Evolutionary conservation across 768 basidiomycete genomes (phyloP).

Genomic region (Leccinum disarticulatum): DNA sequence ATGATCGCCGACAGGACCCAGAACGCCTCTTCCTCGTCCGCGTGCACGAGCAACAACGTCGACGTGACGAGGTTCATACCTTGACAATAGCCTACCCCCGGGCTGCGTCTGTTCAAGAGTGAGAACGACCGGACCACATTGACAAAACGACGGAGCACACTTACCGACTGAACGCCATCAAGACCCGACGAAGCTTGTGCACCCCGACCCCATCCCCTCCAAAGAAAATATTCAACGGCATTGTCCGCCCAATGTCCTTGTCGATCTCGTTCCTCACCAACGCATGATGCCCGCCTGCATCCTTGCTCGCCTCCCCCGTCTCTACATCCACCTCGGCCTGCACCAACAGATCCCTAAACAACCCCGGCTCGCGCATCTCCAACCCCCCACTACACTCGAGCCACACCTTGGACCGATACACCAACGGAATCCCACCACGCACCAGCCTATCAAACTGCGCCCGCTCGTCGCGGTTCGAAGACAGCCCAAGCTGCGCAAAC

Average conservation of each 20-base stretch:
- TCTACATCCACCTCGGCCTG: constrained; percentile 43
- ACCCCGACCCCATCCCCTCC: constrained; percentile 96
- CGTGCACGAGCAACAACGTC: constrained; percentile 87
- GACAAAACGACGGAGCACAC: constrained; percentile 21
- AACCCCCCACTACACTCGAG: constrained; percentile 90
- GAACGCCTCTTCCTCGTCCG: constrained; percentile 96
- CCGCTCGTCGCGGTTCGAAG: constrained; percentile 67
- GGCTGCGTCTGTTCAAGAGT: constrained; percentile 68
- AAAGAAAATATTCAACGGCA: constrained; percentile 96
- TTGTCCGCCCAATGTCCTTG: constrained; percentile 90
- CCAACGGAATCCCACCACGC: constrained; percentile 84
- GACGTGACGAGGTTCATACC: constrained; percentile 97
- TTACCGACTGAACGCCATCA: constrained; percentile 90
- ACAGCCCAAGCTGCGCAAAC: constrained; percentile 83
- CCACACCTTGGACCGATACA: constrained; percentile 87
- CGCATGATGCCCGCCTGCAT: constrained; percentile 29
- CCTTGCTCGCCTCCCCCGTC: constrained; percentile 8
- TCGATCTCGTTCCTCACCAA: constrained; percentile 81
- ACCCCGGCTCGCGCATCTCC: constrained; percentile 89
- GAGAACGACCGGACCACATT: neutral
- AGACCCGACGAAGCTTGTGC: constrained; percentile 83
- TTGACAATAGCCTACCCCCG: constrained; percentile 90
- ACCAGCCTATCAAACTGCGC: constrained; percentile 79
- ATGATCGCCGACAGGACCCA: constrained; percentile 92
- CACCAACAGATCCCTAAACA: constrained; percentile 82